Conservation (phyloP, 306 rosid species). For the Hippophae tibetana region DNA sequence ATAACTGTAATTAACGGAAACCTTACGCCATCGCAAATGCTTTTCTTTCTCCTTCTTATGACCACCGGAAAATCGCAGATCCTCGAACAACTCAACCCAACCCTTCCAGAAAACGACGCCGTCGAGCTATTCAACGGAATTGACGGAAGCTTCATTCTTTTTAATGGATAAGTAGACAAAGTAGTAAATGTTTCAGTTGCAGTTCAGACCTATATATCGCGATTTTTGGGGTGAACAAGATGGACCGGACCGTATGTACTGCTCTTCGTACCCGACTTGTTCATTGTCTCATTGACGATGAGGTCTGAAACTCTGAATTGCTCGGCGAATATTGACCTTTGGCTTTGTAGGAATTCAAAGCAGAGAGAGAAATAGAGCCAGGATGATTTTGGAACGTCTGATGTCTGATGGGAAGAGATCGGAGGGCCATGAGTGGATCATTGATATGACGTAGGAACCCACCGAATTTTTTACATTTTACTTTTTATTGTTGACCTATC, state of each 20-base stretch:
- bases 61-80: constrained; percentile 32
- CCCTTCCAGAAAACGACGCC: constrained; percentile 31
- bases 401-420: neutral
- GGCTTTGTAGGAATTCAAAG: neutral
- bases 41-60: constrained; percentile 23
- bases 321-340: neutral
- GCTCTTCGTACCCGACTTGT: constrained; percentile 12
- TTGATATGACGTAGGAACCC: neutral
- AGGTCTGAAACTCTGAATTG: neutral
- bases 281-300: constrained; percentile 14
- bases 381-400: neutral
- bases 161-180: neutral
- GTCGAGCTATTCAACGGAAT: constrained; percentile 33
- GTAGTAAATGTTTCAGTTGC: neutral
- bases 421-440: neutral
- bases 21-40: constrained; percentile 17
- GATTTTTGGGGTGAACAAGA: neutral
- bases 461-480: too few species aligned
- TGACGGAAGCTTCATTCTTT: constrained; percentile 24
- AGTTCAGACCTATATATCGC: constrained; percentile 7
- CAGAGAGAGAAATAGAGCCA: neutral
- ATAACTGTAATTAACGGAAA: constrained; percentile 27
- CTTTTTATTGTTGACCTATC: too few species aligned
- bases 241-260: constrained; percentile 1
- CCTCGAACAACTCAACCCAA: constrained; percentile 28